These are phyloP conservation scores for Fusarium euwallaceae DNA, from an alignment of 2,329 filamentous ascomycete genomes.

Conservation along the genomic window DNA sequence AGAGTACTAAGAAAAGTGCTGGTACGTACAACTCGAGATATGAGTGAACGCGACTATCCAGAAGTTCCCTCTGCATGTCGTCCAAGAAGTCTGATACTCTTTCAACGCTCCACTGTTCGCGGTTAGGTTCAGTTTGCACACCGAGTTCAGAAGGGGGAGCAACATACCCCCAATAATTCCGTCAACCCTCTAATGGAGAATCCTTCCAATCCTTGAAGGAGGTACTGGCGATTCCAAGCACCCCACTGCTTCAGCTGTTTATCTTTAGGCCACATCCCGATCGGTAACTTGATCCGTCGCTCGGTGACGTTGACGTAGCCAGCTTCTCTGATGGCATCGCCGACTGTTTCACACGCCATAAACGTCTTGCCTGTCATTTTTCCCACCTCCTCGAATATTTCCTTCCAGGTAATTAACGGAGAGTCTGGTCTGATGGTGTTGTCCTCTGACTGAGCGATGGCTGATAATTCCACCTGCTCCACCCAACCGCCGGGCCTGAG, in stretches of 20 bases:
- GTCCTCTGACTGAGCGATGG: constrained; percentile 4
- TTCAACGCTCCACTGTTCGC: not conserved
- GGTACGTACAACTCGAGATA: constrained; percentile 7
- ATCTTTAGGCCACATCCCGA: constrained; percentile 5
- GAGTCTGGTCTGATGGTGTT: constrained; percentile 3
- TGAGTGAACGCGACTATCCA: constrained; percentile 6
- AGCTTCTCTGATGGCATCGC: not conserved
- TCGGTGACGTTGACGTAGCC: constrained; percentile 3
- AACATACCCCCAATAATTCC: not conserved
- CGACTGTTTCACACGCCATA: not conserved
- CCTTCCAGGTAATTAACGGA: not conserved
- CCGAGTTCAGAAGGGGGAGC: not conserved
- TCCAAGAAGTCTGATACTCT: not conserved
- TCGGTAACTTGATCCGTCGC: not conserved
- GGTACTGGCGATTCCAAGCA: not conserved
- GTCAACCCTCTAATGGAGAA: not conserved
- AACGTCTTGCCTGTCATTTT: not conserved
- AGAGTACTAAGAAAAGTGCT: not conserved
- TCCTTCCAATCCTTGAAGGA: not conserved
- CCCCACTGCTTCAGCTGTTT: constrained; percentile 4
- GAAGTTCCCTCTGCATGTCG: not conserved
- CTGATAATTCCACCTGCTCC: not conserved
- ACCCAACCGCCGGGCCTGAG: constrained; percentile 3
- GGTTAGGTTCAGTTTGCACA: not conserved
- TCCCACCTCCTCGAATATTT: not conserved